These are phyloP conservation scores for Dothideomycetes sp. DNA, from an alignment of 2,329 filamentous ascomycete genomes.

Conservation along the genomic window DNA sequence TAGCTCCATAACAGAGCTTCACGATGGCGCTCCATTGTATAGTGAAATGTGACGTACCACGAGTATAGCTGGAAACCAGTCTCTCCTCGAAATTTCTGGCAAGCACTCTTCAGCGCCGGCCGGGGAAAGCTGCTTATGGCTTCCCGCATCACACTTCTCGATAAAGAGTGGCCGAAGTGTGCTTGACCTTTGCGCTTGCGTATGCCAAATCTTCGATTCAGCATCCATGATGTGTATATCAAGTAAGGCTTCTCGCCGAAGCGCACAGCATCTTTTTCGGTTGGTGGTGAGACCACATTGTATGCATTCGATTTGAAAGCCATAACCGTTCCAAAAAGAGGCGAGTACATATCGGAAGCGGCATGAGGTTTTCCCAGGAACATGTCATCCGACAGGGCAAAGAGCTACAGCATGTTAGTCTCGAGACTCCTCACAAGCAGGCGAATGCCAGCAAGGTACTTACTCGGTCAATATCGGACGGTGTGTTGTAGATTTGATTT, in stretches of 20 bases:
- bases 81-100: conserved; percentile 32
- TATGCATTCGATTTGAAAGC: conserved; percentile 33
- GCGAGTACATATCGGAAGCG: conserved; percentile 33
- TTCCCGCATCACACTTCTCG: conserved; percentile 28
- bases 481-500: conserved; percentile 33
- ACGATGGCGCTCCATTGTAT: conserved; percentile 32
- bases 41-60: conserved; percentile 33
- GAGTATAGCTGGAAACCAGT: conserved; percentile 32
- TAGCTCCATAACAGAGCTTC: conserved; percentile 34
- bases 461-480: conserved; percentile 26
- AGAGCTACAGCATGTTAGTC: conserved; percentile 18
- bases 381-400: conserved; percentile 36
- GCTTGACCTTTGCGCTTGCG: conserved; percentile 33
- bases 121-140: conserved; percentile 31
- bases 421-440: background rate
- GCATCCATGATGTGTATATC: conserved; percentile 34
- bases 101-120: conserved; percentile 27
- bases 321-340: conserved; percentile 31
- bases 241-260: conserved; percentile 36
- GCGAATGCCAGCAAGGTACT: conserved; percentile 6
- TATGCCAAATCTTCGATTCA: conserved; percentile 34
- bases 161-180: conserved; percentile 32
- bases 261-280: conserved; percentile 18
- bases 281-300: conserved; percentile 27
- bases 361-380: conserved; percentile 30